Evolutionary conservation across 2,329 filamentous ascomycete species (phyloP), one percentile per base, ranked within the genome.

Genomic region (Shiraia bambusicola): DNA sequence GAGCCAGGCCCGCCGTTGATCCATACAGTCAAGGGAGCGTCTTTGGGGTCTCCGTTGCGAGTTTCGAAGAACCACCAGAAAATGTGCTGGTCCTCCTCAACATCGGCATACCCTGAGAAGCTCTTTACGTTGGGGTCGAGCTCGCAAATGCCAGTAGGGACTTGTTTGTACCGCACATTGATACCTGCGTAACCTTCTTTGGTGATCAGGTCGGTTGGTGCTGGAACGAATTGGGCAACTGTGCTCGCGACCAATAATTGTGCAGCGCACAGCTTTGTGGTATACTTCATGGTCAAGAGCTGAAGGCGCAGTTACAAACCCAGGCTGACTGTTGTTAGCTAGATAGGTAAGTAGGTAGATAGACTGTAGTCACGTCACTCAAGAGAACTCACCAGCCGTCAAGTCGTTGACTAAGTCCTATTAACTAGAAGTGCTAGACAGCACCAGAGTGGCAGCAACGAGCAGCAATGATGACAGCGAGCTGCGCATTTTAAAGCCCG

Each of bases 11-110:
- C 82, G 13, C 66, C 65, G 36, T 70, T 70, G 57, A 84, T 75
- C 76, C 80, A 85, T 16, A 83, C 76, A 0, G 78, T 76, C 24
- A 84, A 63, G 0, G 81, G 81, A 2, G 79, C 79, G 32, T 75
- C 56, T 3, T 66, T 60, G 1, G 75, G 76, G 45, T 78, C 71
- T 31, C 63, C 56, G 38, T 76, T 75, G 24, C 78, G 70, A 10
- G 77, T 70, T 54, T 80, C 77, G 47, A 81, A 81, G 61, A 80
- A 75, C 72, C 73, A 69, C 71, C 74, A 82, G 61, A 81, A 77
- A 32, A 78, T 74, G 54, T 80, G 77, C 42, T 78, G 68, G 28
- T 77, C 65, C 3, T 73, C 67, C 4, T 63, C 71, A 7, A 80
- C 69, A 52, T 80, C 77, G 10, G 78, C 72, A 50, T 81, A 81